A percentile compares a stretch with the other conserved stretches of the same genome.
phyloP scores from a whole-genome alignment of 2,329 filamentous ascomycete genomes.

The Aspergillus ibericus region DNA sequence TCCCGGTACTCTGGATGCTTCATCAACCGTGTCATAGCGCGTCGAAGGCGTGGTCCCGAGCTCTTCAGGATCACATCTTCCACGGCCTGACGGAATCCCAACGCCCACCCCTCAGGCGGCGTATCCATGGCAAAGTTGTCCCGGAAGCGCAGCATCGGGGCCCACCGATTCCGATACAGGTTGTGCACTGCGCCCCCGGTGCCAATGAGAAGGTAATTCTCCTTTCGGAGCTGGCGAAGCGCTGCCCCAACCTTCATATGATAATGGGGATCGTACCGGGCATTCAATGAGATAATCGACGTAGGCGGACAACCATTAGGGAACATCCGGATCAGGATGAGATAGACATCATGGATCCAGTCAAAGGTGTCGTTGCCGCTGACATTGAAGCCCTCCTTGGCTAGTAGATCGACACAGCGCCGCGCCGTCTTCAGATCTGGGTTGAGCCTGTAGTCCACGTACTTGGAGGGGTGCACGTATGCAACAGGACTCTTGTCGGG shows the following conservation, averaged over 20 bases:
- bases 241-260: conserved; percentile 59
- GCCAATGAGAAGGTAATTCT: conserved; percentile 60
- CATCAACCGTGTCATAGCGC: conserved; percentile 63
- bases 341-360: conserved; percentile 72
- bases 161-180: conserved; percentile 67
- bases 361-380: conserved; percentile 58
- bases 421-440: conserved; percentile 58
- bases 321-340: conserved; percentile 70
- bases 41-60: conserved; percentile 55
- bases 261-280: conserved; percentile 56
- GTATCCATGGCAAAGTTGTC: conserved; percentile 63
- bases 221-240: conserved; percentile 55
- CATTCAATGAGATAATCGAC: conserved; percentile 54
- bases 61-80: conserved; percentile 60
- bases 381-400: conserved; percentile 55
- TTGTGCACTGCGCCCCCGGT: conserved; percentile 69
- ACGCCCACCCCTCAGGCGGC: conserved; percentile 59
- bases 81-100: conserved; percentile 66
- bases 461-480: conserved; percentile 66
- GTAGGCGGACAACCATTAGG: conserved; percentile 64
- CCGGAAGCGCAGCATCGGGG: conserved; percentile 61
- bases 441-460: conserved; percentile 60
- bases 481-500: conserved; percentile 65
- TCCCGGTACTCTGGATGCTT: conserved; percentile 66
- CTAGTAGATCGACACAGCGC: conserved; percentile 53